Evolutionary conservation across 2,329 filamentous ascomycete genomes (phyloP), one percentile per base, ranked within the genome.

Genomic region (Macrophomina phaseolina): DNA sequence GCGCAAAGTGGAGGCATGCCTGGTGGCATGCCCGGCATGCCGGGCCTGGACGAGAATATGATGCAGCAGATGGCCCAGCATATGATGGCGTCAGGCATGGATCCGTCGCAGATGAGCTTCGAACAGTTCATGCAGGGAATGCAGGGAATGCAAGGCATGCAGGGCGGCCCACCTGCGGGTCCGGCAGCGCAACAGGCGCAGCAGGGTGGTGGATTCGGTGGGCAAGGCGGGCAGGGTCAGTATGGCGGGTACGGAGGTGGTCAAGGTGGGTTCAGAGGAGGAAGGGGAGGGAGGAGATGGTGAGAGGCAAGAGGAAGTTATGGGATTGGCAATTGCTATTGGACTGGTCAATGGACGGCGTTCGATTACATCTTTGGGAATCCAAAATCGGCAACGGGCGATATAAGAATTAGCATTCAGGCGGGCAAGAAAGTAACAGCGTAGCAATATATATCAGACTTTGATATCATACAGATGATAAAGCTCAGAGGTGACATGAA

Each of bases 41-140:
- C 76, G 7, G 79, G 86, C 78, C 82, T 83, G 30, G 82, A 84
- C 62, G 83, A 80, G 1, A 83, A 86, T 67, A 86, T 87, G 81
- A 86, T 87, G 83, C 84, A 86, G 77, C 82, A 84, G 68, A 87
- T 88, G 83, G 80, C 87, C 68, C 79, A 82, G 36, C 80, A 82
- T 70, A 85, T 86, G 80, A 83, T 84, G 77, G 77, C 81, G 48
- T 81, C 84, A 67, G 85, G 85, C 8, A 77, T 86, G 14, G 83
- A 86, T 70, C 84, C 84, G 2, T 79, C 79, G 7, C 78, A 82
- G 56, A 83, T 87, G 80, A 84, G 86, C 70, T 84, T 85, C 5
- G 80, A 81, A 72, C 77, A 81, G 28, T 85, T 87, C 69, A 85
- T 86, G 82, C 82, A 83, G 69, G 80, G 82, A 73, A 81, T 84